Evolutionary conservation across 73 alveolate species (phyloP), one percentile per base, ranked within the genome.

Genomic region (Paramecium primaurelia): DNA sequence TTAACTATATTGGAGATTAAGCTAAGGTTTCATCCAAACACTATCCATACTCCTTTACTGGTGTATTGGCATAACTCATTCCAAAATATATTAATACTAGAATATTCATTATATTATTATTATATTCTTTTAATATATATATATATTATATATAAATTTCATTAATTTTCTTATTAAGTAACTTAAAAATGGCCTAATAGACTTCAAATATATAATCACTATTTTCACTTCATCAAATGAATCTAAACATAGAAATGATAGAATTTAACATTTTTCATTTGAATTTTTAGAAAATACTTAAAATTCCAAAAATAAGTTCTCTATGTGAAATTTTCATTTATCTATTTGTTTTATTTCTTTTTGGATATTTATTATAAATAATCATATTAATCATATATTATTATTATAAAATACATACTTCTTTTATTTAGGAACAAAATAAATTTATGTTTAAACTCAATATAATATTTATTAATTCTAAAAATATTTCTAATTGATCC

Each of bases 11-110:
- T 37, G 88, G 88, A 32, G 88, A 75, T 75, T 75, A 37, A 10
- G 68, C 88, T 37, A 37, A 75, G 34, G 88, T 37, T 34, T 75
- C 88, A 75, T 75, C 88, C 34, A 75, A 32, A 75, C 88, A 75
- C 16, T 37, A n/a, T 37, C 88, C 88, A 75, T 30, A 34, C 49
- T 75, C 88, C 25, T 75, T 54, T 54, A 54, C 69, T 2, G 30
- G 69, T 3, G 69, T 54, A 54, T 54, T 25, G 14, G 16, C 69
- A 54, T 54, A 54, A 54, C 69, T 18, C 22, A 54, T 22, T 54
- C 69, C 69, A 54, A 54, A n/a, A 22, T 4, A 54, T 54, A 54
- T 18, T 18, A 54, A 54, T 18, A 54, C 69, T 54, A 54, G 69
- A 4, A 54, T 18, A 54, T 54, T 18, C 69, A 54, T 54, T 54